phyloP scores from a whole-genome alignment of 305 asterid species.

The Fraxinus greggii region DNA sequence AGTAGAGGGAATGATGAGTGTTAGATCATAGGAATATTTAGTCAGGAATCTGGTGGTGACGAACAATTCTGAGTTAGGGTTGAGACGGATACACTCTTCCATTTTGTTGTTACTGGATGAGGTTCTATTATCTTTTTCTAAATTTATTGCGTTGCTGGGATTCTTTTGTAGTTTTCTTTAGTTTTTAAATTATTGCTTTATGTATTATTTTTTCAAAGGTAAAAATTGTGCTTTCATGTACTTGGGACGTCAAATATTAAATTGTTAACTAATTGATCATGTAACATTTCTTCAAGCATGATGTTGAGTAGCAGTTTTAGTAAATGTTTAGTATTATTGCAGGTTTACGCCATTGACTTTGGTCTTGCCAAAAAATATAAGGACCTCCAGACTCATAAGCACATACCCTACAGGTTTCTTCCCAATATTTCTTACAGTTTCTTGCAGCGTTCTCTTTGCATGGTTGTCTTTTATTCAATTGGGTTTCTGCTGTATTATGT shows the following conservation, averaged over 20 bases:
- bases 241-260: neutral
- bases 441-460: neutral
- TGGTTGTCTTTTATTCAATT: neutral
- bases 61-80: neutral
- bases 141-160: no score
- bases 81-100: neutral
- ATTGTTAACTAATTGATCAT: neutral
- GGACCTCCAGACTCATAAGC: slow-evolving; percentile 19
- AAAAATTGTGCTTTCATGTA: neutral
- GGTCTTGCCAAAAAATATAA: slow-evolving; percentile 17
- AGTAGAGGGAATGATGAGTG: neutral
- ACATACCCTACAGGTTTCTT: slow-evolving; percentile 15
- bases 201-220: neutral
- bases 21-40: neutral
- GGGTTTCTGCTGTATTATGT: neutral
- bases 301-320: neutral
- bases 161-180: neutral
- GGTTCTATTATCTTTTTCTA: neutral
- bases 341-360: slow-evolving; percentile 16
- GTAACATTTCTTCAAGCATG: neutral
- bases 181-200: neutral
- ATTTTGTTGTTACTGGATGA: neutral
- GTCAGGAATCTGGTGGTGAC: neutral
- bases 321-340: neutral
- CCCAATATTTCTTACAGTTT: neutral